These are phyloP conservation scores for Fraxinus ornus DNA, from an alignment of 305 asterid species.

Conservation along the genomic window DNA sequence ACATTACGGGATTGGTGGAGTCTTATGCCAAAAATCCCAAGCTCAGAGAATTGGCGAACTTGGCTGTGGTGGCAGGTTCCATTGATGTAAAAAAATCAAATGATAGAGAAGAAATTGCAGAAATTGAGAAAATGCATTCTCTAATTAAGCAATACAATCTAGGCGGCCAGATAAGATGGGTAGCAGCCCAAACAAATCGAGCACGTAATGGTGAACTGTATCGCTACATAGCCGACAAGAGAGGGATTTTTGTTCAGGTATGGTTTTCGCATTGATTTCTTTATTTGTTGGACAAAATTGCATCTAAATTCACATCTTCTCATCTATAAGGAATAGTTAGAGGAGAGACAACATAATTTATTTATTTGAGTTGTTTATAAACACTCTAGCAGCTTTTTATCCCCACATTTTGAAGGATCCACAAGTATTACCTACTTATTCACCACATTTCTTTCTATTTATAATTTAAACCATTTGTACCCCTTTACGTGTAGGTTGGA, in stretches of 20 bases:
- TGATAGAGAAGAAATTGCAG: slow-evolving; percentile 87
- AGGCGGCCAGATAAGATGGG: slow-evolving; percentile 82
- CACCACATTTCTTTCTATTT: neutral
- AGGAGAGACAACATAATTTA: too few species aligned
- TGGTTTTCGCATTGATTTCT: neutral
- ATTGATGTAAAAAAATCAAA: slow-evolving; percentile 67
- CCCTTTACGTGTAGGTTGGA: neutral
- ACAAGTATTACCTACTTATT: neutral
- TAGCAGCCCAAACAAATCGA: slow-evolving; percentile 73
- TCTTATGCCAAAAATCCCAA: slow-evolving; percentile 67
- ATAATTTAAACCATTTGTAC: neutral
- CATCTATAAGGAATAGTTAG: neutral
- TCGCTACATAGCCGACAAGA: slow-evolving; percentile 87
- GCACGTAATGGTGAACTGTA: slow-evolving; percentile 96
- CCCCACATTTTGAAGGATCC: too few species aligned
- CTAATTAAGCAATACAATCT: slow-evolving; percentile 65
- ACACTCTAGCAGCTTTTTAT: neutral
- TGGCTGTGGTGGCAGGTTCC: slow-evolving; percentile 90
- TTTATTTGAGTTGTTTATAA: neutral
- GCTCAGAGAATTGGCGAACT: slow-evolving; percentile 74
- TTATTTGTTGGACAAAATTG: neutral
- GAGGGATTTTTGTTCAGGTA: slow-evolving; percentile 94
- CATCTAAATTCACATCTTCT: neutral
- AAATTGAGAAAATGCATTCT: slow-evolving; percentile 90
- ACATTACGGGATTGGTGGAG: slow-evolving; percentile 90